Evolutionary conservation across 2,329 filamentous ascomycete species (phyloP), one percentile per base, ranked within the genome.

Genomic region (Venturia nashicola): DNA sequence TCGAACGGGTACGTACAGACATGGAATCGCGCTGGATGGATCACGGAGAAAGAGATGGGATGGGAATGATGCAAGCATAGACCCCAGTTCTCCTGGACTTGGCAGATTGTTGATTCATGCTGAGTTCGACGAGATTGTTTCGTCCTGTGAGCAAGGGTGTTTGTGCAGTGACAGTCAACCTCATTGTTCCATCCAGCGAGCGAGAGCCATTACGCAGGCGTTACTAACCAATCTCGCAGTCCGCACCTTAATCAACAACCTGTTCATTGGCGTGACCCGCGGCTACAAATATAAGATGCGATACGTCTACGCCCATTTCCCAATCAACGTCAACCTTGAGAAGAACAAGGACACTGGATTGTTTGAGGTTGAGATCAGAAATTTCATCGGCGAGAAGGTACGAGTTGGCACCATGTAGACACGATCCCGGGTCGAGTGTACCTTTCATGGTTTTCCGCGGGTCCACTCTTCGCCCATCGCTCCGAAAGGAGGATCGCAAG

Each of bases 251-350:
- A 96, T 99, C 86, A 90, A 95, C 86, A 99, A 99, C 89, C 79
- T 99, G 82, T 90, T 99, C 80, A 87, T 92, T 75, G 94, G 94
- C 80, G 94, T 99, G 72, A 99, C 94, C 79, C 96, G 93, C 85
- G 94, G 94, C 73, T 99, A 89, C 90, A 95, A 95, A 85, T 99
- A 99, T 89, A 99, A 99, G 90, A 97, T 99, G 93, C 91, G 95
- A 76, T 99, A 99, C 84, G 94, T 99, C 81, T 99, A 99, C 80
- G 94, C 94, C 79, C 94, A 99, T 88, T 99, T 99, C 79, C 94
- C 94, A 82, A 99, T 99, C 91, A 99, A 99, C 86, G 93, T 99
- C 83, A 97, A 97, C 86, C 81, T 99, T 72, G 91, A 96, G 75
- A 92, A 97, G 89, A 93, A 93, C 86, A 78, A 80, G 76, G 94